phyloP scores from a whole-genome alignment of 257 asterid species.

The Eucommia ulmoides region DNA sequence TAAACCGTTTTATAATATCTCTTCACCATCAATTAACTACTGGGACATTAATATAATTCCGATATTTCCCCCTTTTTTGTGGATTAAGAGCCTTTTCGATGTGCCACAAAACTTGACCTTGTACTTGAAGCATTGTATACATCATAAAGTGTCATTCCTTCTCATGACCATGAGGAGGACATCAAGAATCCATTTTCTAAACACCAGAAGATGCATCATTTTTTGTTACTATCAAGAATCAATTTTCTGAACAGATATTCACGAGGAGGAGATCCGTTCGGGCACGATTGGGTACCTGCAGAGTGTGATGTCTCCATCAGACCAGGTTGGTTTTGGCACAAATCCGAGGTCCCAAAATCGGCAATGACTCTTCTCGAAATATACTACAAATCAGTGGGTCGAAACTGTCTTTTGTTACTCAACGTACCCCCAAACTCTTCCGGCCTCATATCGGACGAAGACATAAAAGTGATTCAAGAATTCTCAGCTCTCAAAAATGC shows the following conservation, averaged over 20 bases:
- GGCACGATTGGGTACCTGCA: slow-evolving; percentile 92
- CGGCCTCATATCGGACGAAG: slow-evolving; percentile 79
- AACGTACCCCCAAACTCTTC: slow-evolving; percentile 94
- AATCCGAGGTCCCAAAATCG: slow-evolving; percentile 67
- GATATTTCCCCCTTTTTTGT: too few relatives aligned
- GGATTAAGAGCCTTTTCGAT: too few relatives aligned
- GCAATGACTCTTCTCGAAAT: slow-evolving; percentile 75
- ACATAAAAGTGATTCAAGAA: slow-evolving; percentile 65
- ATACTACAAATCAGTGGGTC: slow-evolving; percentile 80
- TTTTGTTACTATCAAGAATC: too few relatives aligned
- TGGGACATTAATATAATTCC: too few relatives aligned
- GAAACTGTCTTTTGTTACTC: slow-evolving; percentile 74
- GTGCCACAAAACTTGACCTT: too few relatives aligned
- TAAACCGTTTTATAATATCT: too few relatives aligned
- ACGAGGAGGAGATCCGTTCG: slow-evolving; percentile 64
- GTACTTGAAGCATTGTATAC: too few relatives aligned
- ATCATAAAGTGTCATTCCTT: too few relatives aligned
- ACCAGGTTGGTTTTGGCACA: slow-evolving; percentile 97
- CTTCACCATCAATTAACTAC: too few relatives aligned
- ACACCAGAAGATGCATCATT: too few relatives aligned
- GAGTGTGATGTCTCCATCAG: slow-evolving; percentile 91
- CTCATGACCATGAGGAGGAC: too few relatives aligned
- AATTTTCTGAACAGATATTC: slow-evolving; percentile 39
- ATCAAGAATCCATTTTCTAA: too few relatives aligned
- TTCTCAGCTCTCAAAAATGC: slow-evolving; percentile 45